A percentile compares a stretch with the other conserved stretches of the same genome.
phyloP scores from a whole-genome alignment of 768 basidiomycete genomes.

The Gymnopilus junonius region DNA sequence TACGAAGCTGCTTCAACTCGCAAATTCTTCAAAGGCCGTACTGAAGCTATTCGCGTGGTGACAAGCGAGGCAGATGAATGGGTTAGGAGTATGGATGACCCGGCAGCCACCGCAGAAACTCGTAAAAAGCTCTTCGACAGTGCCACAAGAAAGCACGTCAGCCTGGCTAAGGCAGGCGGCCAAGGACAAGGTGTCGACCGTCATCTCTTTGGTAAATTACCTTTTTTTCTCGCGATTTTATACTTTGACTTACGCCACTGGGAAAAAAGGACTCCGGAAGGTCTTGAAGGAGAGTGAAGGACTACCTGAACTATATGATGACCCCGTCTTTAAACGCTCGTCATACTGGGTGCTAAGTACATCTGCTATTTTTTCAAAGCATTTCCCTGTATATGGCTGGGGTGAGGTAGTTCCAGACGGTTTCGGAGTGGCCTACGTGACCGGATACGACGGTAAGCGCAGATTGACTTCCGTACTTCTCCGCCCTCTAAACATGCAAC shows the following conservation, averaged over 20 bases:
- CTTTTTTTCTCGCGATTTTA: not conserved
- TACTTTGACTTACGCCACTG: not conserved
- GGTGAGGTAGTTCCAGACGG: constrained; percentile 95
- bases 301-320: constrained; percentile 72
- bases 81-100: constrained; percentile 74
- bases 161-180: constrained; percentile 67
- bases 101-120: constrained; percentile 39
- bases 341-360: constrained; percentile 91
- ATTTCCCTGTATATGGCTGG: constrained; percentile 90
- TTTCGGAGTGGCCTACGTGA: constrained; percentile 94
- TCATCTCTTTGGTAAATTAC: constrained; percentile 74
- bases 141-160: constrained; percentile 69
- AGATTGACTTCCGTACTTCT: not conserved
- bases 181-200: constrained; percentile 82
- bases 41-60: constrained; percentile 91
- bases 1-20: constrained; percentile 96
- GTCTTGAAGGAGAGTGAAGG: constrained; percentile 63
- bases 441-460: constrained; percentile 74
- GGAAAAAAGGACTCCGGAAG: constrained; percentile 67
- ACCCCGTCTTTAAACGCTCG: constrained; percentile 73
- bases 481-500: not conserved
- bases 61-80: constrained; percentile 78
- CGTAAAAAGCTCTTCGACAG: constrained; percentile 56
- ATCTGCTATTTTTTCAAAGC: constrained; percentile 84
- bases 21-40: constrained; percentile 86